Conservation (phyloP, 2,329 filamentous ascomycete genomes). For the Cladosporium velox region DNA sequence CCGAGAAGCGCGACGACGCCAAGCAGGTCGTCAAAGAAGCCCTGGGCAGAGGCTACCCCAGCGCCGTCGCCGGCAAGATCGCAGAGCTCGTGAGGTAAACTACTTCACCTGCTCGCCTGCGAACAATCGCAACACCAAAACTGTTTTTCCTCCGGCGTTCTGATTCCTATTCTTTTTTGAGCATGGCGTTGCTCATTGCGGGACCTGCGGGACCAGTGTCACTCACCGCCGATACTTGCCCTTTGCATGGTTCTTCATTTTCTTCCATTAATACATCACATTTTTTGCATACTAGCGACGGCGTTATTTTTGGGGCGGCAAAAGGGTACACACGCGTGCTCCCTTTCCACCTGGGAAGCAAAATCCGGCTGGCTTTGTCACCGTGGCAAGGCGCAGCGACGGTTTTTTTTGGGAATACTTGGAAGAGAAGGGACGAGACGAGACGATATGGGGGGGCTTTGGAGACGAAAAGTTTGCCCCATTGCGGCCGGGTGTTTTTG, state of each 20-base stretch:
- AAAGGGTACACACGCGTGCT: not conserved
- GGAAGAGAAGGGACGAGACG: not conserved
- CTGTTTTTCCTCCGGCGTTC: not conserved
- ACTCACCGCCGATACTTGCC: constrained; percentile 1
- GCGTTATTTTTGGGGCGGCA: not conserved
- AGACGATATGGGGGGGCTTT: not conserved
- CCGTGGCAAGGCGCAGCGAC: not conserved
- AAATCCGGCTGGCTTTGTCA: not conserved
- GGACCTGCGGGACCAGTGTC: constrained; percentile 10
- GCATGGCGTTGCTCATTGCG: not conserved
- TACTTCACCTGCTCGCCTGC: not conserved
- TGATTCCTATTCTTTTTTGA: constrained; percentile 5
- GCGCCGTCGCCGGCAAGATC: constrained; percentile 90
- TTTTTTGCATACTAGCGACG: constrained; percentile 13
- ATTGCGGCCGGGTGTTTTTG: not conserved
- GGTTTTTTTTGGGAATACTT: not conserved
- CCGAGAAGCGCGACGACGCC: constrained; percentile 75
- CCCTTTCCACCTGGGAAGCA: not conserved
- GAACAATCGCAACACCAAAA: constrained; percentile 6
- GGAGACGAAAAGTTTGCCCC: not conserved
- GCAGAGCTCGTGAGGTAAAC: constrained; percentile 71
- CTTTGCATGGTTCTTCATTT: not conserved
- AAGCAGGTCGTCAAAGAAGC: constrained; percentile 85
- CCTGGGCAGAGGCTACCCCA: constrained; percentile 84
- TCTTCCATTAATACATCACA: not conserved